These are phyloP conservation scores for Lizonia empirigonia DNA, from an alignment of 2,329 filamentous ascomycete species.

Conservation along the genomic window DNA sequence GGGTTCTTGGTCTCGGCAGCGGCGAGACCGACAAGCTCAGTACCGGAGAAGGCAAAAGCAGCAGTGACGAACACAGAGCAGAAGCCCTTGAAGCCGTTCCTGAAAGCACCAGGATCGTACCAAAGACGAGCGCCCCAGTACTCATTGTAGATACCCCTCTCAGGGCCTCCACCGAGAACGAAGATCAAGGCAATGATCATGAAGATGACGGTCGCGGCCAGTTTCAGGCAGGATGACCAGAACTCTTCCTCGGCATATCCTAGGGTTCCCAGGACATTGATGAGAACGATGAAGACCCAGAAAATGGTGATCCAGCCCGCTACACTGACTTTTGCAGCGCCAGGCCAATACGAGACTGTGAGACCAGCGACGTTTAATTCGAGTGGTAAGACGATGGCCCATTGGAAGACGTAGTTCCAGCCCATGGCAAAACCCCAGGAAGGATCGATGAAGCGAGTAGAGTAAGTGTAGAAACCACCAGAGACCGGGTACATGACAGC, in stretches of 20 bases:
- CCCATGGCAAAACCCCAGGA: conserved; percentile 51
- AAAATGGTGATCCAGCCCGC: conserved; percentile 49
- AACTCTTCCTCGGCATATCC: conserved; percentile 52
- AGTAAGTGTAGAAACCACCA: conserved; percentile 60
- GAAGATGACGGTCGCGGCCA: conserved; percentile 46
- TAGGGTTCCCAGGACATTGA: conserved; percentile 48
- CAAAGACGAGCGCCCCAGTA: conserved; percentile 68
- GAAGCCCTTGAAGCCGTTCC: conserved; percentile 67
- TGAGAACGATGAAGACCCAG: conserved; percentile 44
- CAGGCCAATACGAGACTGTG: conserved; percentile 47
- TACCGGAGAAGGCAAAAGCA: conserved; percentile 67
- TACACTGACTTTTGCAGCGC: conserved; percentile 22
- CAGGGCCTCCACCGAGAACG: conserved; percentile 62
- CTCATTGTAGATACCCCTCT: conserved; percentile 51
- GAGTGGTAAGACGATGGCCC: conserved; percentile 47
- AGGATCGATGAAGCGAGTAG: conserved; percentile 55
- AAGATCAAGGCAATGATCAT: conserved; percentile 58
- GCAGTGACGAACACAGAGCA: conserved; percentile 68
- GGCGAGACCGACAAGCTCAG: conserved; percentile 65
- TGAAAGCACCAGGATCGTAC: conserved; percentile 60
- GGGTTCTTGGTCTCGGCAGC: conserved; percentile 65
- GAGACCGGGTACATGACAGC: conserved; percentile 64
- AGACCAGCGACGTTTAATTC: conserved; percentile 48
- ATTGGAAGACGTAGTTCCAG: conserved; percentile 48
- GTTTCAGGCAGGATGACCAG: conserved; percentile 46